These are phyloP conservation scores for Neurospora sp. DNA, from an alignment of 495 filamentous ascomycete genomes.

Conservation along the genomic window DNA sequence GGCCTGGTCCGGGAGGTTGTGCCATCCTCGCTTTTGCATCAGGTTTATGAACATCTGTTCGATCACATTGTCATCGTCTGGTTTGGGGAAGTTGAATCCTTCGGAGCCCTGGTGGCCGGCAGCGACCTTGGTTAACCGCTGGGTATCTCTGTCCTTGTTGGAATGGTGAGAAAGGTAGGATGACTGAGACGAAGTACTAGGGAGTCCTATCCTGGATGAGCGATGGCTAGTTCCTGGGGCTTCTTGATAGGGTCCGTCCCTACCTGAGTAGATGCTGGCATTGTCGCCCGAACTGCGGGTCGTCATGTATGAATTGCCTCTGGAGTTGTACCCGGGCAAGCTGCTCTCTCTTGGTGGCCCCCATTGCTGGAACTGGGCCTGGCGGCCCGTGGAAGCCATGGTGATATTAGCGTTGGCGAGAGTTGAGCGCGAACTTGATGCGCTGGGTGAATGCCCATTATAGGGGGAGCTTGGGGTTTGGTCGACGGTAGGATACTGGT, in stretches of 20 bases:
- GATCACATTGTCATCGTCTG: slow-evolving; percentile 76
- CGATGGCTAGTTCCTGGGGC: slow-evolving; percentile 53
- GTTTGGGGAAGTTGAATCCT: slow-evolving; percentile 54
- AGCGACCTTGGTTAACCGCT: slow-evolving; percentile 40
- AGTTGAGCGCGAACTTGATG: slow-evolving; percentile 59
- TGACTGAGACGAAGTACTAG: slow-evolving; percentile 39
- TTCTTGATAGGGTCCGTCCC: slow-evolving; percentile 60
- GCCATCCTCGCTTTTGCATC: slow-evolving; percentile 97
- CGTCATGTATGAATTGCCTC: slow-evolving; percentile 58
- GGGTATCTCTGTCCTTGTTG: slow-evolving; percentile 31
- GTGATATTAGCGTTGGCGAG: slow-evolving; percentile 53
- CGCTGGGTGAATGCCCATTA: slow-evolving; percentile 51
- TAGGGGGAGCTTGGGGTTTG: slow-evolving; percentile 35
- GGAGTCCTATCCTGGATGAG: slow-evolving; percentile 47
- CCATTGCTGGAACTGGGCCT: slow-evolving; percentile 65
- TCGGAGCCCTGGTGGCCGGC: slow-evolving; percentile 42
- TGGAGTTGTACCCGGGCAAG: slow-evolving; percentile 36
- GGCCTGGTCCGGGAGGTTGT: slow-evolving; percentile 92
- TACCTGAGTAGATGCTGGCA: slow-evolving; percentile 52
- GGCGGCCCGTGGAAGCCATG: slow-evolving; percentile 61
- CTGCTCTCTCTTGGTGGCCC: slow-evolving; percentile 49
- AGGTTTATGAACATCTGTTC: slow-evolving; percentile 85
- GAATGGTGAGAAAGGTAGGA: slow-evolving; percentile 36
- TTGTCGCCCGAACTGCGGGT: slow-evolving; percentile 35
- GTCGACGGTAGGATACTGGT: slow-evolving; percentile 79